Base-by-base conservation (phyloP, 1,284 basidiomycete species). In the Malassezia arunalokei region DNA sequence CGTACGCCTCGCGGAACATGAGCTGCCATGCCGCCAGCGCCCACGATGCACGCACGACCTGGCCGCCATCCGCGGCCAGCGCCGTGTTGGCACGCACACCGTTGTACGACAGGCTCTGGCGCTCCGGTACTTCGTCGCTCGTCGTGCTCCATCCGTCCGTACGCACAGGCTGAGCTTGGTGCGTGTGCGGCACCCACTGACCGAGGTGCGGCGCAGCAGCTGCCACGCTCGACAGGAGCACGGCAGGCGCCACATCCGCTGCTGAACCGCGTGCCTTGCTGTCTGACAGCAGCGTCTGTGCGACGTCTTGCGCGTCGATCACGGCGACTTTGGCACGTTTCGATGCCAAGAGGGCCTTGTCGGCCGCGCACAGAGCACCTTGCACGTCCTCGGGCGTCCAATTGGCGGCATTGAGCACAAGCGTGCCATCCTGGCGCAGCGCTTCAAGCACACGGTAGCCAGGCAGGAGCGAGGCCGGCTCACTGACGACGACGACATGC, bases 1-100 rank as follows among this genome's bases (percentile, higher is more conserved):
- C 62, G 59, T 73, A 73, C 12, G 69, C 69, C 63, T 73, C 71
- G n/a, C 62, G 59, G 62, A 72, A 73, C 48, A 73, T 58, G 40
- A 64, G 51, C 62, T 73, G 66, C 70, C 68, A 71, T 29, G 70
- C 71, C 11, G 68, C 60, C 42, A 67, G 59, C 6, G 68, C 64
- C 66, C 66, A 71, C 14, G 68, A 63, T 41, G 57, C 59, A 37
- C 68, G 62, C 39, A 54, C 49, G 11, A 50, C 48, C 14, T 43
- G 27, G n/a, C 17, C 9, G 27, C 61, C 53, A 30, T 57, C 45
- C 61, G 8, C 60, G 41, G 20, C 56, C 61, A 38, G 60, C 59
- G n/a, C 54, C 49, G 28, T 60, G 62, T 28, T 66, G 60, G 42
- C 59, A 54, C 29, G 59, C 54, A 51, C 27, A 43, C 62, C 58